phyloP scores from a whole-genome alignment of 371 early-diverging fungal genomes.

The Smittium culicis region DNA sequence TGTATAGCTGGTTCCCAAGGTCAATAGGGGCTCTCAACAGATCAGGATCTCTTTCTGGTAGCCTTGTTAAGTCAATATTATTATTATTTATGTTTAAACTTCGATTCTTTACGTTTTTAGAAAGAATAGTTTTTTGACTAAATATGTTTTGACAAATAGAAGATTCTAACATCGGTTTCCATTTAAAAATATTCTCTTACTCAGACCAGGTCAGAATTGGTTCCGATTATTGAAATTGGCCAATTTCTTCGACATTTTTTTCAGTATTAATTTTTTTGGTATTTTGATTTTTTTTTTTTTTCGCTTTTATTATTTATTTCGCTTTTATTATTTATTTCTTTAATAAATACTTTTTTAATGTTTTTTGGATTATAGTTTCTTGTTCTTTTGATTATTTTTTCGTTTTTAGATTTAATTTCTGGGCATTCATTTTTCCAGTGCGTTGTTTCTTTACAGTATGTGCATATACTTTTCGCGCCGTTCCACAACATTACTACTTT shows the following conservation, averaged over 20 bases:
- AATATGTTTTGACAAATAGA: not conserved
- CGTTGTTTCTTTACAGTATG: not conserved
- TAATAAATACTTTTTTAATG: not conserved
- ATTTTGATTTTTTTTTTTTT: not conserved
- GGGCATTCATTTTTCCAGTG: not conserved
- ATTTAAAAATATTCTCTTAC: too few species aligned
- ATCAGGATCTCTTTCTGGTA: not conserved
- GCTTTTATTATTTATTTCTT: not conserved
- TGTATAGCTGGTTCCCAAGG: too few species aligned
- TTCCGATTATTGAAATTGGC: too few species aligned
- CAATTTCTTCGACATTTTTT: too few species aligned
- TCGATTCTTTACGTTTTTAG: not conserved
- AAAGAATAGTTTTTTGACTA: too few species aligned
- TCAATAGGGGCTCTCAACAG: not conserved
- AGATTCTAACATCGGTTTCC: too few species aligned
- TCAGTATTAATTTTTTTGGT: too few species aligned
- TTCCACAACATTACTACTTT: not conserved
- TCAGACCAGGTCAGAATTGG: too few species aligned
- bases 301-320: not conserved
- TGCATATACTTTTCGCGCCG: not conserved
- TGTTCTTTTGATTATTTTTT: not conserved
- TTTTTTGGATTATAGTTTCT: not conserved
- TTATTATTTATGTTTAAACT: not conserved
- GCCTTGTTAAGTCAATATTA: too few species aligned
- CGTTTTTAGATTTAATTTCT: not conserved